Evolutionary conservation across 2,329 filamentous ascomycete genomes (phyloP), one percentile per base, ranked within the genome.

Genomic region (Diaporthe australafricana): DNA sequence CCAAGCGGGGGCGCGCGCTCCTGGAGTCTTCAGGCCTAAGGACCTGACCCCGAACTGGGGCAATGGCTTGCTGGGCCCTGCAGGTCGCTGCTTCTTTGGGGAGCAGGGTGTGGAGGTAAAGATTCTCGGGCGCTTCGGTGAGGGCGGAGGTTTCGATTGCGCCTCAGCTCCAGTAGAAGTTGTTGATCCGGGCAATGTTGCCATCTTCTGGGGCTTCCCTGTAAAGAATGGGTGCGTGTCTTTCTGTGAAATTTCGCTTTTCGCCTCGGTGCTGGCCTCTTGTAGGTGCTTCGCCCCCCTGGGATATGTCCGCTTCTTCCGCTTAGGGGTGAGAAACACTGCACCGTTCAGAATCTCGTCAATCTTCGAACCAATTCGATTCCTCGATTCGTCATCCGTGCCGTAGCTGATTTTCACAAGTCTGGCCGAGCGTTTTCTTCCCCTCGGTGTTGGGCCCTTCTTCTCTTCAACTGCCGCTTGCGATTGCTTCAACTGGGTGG

Each of bases 1-100:
- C 92, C 93, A 96, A n/a, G 89, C 85, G 4, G 93, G 88, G 68
- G 93, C 86, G 74, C 85, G 83, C 11, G 91, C 86, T 2, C 92
- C 93, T 0, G 91, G 89, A n/a, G 92, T 85, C 76, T 89, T 94
- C 5, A 89, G 77, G 0, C 83, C 84, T 3, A 80, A 76, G 5
- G 84, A 83, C 69, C 81, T 86, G 32, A 80, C 77, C 3, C 87
- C 85, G 72, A 88, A 86, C 16, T 83, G 81, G 0, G 84, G 82
- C 20, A 82, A 71, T 25, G 80, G 81, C 17, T 77, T 79, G 4
- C 80, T 72, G 0, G 76, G 69, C 2, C 80, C 80, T 2, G 74
- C 63, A 11, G 78, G 75, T 11, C 82, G 82, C 38, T 76, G 68
- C 63, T 83, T 86, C 65, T 80, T 85, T 0, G 88, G 86, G 0